Conservation (phyloP, 73 alveolate genomes). For the Symbiodinium natans region DNA sequence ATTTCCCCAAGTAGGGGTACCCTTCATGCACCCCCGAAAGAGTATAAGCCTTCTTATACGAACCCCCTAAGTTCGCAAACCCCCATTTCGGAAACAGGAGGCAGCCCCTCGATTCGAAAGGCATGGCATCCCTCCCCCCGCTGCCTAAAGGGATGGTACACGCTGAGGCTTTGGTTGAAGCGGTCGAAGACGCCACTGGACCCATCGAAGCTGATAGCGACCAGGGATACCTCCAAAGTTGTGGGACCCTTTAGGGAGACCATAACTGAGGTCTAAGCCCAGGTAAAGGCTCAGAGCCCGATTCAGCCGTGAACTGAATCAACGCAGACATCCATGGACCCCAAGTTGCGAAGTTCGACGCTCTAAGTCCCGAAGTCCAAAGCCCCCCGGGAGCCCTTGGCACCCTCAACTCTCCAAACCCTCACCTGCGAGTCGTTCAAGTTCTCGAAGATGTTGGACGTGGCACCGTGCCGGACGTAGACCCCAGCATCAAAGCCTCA, state of each 20-base stretch:
- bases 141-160: not conserved
- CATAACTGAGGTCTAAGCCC: no score
- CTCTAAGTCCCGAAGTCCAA: no score
- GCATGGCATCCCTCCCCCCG: no score
- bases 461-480: not conserved
- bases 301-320: no score
- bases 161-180: not conserved
- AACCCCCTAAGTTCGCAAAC: not conserved
- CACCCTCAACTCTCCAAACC: no score
- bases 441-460: not conserved
- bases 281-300: no score
- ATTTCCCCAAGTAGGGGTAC: not conserved
- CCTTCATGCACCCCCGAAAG: not conserved
- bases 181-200: slow-evolving; percentile 1
- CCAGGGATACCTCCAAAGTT: not conserved
- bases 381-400: no score
- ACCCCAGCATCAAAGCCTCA: slow-evolving; percentile 13
- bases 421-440: not conserved
- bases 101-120: no score
- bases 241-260: no score
- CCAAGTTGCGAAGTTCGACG: no score
- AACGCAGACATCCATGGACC: no score
- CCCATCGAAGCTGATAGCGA: not conserved
- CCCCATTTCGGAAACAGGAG: not conserved
- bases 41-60: not conserved